Evolutionary conservation across 805 yeast genomes (phyloP).

Genomic region (Sugiyamaella boreocaroliniensis): DNA sequence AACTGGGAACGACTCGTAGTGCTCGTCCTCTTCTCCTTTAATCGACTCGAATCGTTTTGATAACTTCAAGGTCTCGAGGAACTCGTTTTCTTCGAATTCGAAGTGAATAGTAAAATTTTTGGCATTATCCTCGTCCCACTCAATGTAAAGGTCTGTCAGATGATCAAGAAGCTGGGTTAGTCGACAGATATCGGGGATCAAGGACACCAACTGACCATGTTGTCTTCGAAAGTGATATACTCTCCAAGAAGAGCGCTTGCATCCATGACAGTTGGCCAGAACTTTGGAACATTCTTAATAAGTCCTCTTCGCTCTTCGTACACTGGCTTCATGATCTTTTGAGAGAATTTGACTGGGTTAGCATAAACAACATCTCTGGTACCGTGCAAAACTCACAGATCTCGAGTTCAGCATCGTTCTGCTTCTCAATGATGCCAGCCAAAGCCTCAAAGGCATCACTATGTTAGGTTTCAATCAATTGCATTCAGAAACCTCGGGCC

Average conservation of each 20-base stretch:
- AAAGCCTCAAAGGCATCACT: conserved; percentile 14
- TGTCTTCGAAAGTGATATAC: conserved; percentile 65
- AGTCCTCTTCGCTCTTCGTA: conserved; percentile 50
- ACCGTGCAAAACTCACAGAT: conserved; percentile 16
- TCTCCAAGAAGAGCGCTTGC: conserved; percentile 75
- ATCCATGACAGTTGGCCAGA: conserved; percentile 83
- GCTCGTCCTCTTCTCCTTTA: conserved; percentile 31
- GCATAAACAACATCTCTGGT: neutral
- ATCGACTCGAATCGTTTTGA: conserved; percentile 47
- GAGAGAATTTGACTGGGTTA: conserved; percentile 14
- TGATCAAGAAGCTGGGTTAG: conserved; percentile 53
- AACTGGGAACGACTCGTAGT: conserved; percentile 47
- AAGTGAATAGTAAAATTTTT: conserved; percentile 57
- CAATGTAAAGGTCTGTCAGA: conserved; percentile 56
- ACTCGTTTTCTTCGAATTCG: conserved; percentile 45
- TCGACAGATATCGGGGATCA: too few relatives aligned
- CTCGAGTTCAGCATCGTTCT: conserved; percentile 22
- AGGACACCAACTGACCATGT: conserved; percentile 1
- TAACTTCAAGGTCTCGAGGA: conserved; percentile 51
- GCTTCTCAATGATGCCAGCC: conserved; percentile 22
- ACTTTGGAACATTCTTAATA: conserved; percentile 54
- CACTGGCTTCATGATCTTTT: conserved; percentile 44
- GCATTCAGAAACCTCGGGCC: neutral
- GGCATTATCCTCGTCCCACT: conserved; percentile 38
- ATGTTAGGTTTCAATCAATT: neutral